Base-by-base conservation (phyloP, 2,329 filamentous ascomycete genomes). In the Aureobasidium sp. region DNA sequence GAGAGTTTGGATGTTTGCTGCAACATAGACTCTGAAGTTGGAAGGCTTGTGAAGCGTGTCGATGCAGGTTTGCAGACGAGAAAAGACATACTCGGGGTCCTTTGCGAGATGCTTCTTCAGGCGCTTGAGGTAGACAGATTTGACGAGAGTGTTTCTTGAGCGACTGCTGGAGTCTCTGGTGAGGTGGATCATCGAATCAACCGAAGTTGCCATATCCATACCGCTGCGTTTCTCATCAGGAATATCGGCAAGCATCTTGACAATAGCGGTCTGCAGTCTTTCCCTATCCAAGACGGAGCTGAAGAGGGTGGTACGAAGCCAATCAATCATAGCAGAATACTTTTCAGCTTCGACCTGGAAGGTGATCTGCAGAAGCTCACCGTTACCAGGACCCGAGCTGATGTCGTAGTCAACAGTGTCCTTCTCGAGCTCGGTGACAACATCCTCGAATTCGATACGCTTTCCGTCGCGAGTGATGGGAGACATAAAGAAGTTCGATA, bases 401-500 rank as follows among this genome's bases (percentile, higher is more conserved):
- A 98, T 89, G 1, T 82, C 84, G 77, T 97, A 98, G 70, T 90
- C 91, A 66, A 98, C 90, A 0, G 96, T 98, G 72, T 98, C 95
- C 74, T 91, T 89, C 78, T 99, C 96, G 5, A 99, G 86, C 75
- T 95, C 90, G 75, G 94, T 93, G 51, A 98, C 94, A 4, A 98
- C 93, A 68, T 97, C 89, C 76, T 98, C 96, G 72, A 98, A 99
- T 55, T 92, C 90, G 36, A 99, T 82, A 29, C 87, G 88, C 75
- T 93, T 85, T 50, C 93, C 94, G 72, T 94, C 86, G 36, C 91
- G 90, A 72, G 87, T 85, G 67, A 99, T 91, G 3, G 95, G 96
- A 0, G 94, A 94, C 75, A 94, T 95, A 85, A 98, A 99, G 82
- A 98, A 97, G 74, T 95, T 96, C 75, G 95, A 93, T 36, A 90